Evolutionary conservation across 2,329 filamentous ascomycete species (phyloP).

Genomic region (Stemphylium beticola): DNA sequence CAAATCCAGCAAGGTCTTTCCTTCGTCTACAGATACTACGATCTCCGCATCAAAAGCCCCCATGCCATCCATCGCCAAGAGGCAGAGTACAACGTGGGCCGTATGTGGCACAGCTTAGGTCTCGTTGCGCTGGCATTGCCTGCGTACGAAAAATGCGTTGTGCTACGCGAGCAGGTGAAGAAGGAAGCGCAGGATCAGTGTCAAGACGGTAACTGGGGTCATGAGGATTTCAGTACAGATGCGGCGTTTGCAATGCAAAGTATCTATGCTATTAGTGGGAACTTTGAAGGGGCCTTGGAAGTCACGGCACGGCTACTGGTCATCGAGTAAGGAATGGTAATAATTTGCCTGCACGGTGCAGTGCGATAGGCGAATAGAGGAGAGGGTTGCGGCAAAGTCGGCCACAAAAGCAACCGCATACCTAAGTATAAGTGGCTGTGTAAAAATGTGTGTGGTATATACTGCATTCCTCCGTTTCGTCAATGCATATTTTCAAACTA

Average conservation of each 20-base stretch:
- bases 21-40: slow-evolving; percentile 78
- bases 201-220: slow-evolving; percentile 45
- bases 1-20: slow-evolving; percentile 83
- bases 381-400: too few relatives aligned
- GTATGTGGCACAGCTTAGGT: slow-evolving; percentile 77
- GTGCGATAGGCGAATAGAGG: too few relatives aligned
- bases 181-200: slow-evolving; percentile 22
- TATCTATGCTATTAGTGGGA: slow-evolving; percentile 69
- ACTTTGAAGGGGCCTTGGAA: slow-evolving; percentile 64
- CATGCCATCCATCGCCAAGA: slow-evolving; percentile 66
- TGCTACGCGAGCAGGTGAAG: slow-evolving; percentile 54
- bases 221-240: slow-evolving; percentile 69
- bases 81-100: slow-evolving; percentile 80
- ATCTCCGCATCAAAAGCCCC: slow-evolving; percentile 57
- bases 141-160: slow-evolving; percentile 69
- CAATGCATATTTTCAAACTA: too few relatives aligned
- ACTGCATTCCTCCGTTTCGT: too few relatives aligned
- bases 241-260: slow-evolving; percentile 77
- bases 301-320: slow-evolving; percentile 65
- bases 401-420: too few relatives aligned
- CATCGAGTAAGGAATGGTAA: slow-evolving; percentile 39
- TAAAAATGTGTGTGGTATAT: too few relatives aligned
- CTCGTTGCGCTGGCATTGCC: slow-evolving; percentile 74
- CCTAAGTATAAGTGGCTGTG: too few relatives aligned
- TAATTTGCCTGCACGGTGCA: too few relatives aligned